These are phyloP conservation scores for Helicocarpus griseus DNA, from an alignment of 2,329 filamentous ascomycete species.

Conservation along the genomic window DNA sequence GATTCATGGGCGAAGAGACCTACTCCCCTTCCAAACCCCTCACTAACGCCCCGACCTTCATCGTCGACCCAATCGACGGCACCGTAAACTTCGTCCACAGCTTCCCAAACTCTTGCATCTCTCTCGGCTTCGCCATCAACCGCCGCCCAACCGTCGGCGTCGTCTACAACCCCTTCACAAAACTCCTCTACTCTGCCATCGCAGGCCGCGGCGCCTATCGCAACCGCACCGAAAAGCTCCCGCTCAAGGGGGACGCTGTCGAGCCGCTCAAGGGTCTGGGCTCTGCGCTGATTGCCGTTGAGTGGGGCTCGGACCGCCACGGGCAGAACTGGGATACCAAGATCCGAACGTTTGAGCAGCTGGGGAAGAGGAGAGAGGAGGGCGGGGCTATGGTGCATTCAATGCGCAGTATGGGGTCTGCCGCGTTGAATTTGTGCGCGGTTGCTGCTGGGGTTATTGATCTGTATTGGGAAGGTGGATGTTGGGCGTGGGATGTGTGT, in stretches of 20 bases:
- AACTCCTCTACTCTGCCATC: slow-evolving; percentile 47
- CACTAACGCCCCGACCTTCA: slow-evolving; percentile 47
- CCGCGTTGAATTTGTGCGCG: slow-evolving; percentile 52
- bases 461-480: slow-evolving; percentile 57
- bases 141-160: slow-evolving; percentile 46
- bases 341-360: slow-evolving; percentile 41
- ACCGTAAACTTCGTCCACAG: slow-evolving; percentile 58
- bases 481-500: slow-evolving; percentile 58
- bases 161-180: slow-evolving; percentile 52
- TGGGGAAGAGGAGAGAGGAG: slow-evolving; percentile 39
- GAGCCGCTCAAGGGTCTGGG: slow-evolving; percentile 41
- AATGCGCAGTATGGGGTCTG: slow-evolving; percentile 46
- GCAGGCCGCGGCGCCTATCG: slow-evolving; percentile 45
- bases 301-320: slow-evolving; percentile 51
- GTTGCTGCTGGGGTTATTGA: slow-evolving; percentile 50
- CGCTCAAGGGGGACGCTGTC: slow-evolving; percentile 32
- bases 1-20: slow-evolving; percentile 51
- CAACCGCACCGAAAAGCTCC: slow-evolving; percentile 31
- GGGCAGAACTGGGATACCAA: slow-evolving; percentile 51
- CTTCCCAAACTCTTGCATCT: slow-evolving; percentile 50
- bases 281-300: slow-evolving; percentile 46
- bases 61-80: slow-evolving; percentile 56
- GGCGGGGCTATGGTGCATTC: slow-evolving; percentile 55
- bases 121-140: slow-evolving; percentile 46
- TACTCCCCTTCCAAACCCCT: slow-evolving; percentile 47